Evolutionary conservation across 257 asterid species (phyloP).

Genomic region (Ophiorrhiza pumila): DNA sequence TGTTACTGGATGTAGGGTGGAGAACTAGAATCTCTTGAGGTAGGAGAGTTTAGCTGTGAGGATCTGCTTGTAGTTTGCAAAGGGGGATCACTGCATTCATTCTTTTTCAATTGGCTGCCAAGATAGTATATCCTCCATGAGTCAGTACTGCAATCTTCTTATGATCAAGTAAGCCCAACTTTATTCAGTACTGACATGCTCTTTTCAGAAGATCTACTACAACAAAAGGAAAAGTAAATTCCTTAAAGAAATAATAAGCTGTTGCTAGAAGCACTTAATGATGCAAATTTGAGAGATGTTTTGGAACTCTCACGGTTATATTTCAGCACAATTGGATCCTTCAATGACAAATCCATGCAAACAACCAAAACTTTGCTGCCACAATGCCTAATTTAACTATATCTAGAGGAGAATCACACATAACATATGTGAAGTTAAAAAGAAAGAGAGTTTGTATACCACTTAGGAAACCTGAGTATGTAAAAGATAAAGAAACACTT

Average conservation of each 20-base stretch:
- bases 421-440: neutral
- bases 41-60: neutral
- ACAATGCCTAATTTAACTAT: neutral
- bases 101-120: no score
- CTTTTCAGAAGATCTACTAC: neutral
- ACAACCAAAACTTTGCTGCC: neutral
- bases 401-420: neutral
- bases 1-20: neutral
- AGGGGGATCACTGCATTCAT: neutral
- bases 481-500: neutral
- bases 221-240: neutral
- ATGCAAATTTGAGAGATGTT: neutral
- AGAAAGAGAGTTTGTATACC: neutral
- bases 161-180: neutral
- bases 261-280: neutral
- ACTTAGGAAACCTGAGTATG: neutral
- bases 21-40: neutral
- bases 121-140: neutral
- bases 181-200: no score
- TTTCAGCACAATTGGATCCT: neutral
- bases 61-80: no score
- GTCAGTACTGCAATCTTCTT: no score
- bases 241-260: neutral
- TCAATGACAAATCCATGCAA: neutral
- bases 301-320: neutral